A percentile compares a stretch with the other conserved stretches of the same genome.
phyloP scores from a whole-genome alignment of 257 asterid species.

The Solanum gracilifrons region DNA sequence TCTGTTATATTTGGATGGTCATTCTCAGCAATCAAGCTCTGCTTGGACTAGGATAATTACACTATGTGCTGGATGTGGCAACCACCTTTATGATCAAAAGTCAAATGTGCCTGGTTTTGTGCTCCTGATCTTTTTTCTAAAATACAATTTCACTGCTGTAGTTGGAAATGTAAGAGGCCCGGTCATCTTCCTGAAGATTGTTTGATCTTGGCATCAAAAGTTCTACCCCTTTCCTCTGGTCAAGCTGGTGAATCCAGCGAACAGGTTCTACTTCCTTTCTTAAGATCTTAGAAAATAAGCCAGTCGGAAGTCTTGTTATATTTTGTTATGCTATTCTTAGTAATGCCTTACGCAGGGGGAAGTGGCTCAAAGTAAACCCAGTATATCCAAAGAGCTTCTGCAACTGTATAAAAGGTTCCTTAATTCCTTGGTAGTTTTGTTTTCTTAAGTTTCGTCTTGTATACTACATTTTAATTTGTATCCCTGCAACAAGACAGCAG shows the following conservation, averaged over 20 bases:
- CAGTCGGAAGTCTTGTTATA: neutral
- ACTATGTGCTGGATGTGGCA: neutral
- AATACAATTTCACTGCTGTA: conserved; percentile 20
- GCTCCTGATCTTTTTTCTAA: neutral
- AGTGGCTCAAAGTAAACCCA: conserved; percentile 22
- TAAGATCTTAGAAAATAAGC: neutral
- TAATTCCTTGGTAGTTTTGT: neutral
- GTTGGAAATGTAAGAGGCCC: conserved; percentile 83
- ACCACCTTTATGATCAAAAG: neutral
- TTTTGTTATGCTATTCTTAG: neutral
- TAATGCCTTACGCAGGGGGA: conserved; percentile 27
- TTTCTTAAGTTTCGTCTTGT: neutral
- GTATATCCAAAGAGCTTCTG: conserved; percentile 51
- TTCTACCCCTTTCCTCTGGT: conserved; percentile 14
- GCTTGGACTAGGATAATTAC: neutral
- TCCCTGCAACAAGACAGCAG: neutral
- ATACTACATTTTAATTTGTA: neutral
- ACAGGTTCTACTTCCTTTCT: conserved; percentile 16
- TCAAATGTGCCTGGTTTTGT: neutral
- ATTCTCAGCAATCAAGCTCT: neutral
- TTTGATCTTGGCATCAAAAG: conserved; percentile 34
- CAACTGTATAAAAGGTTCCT: conserved; percentile 68
- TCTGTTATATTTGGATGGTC: neutral
- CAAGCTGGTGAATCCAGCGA: conserved; percentile 20
- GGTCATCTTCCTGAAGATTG: conserved; percentile 95